These are phyloP conservation scores for Exophiala bonariae DNA, from an alignment of 2,329 filamentous ascomycete genomes.

Conservation along the genomic window DNA sequence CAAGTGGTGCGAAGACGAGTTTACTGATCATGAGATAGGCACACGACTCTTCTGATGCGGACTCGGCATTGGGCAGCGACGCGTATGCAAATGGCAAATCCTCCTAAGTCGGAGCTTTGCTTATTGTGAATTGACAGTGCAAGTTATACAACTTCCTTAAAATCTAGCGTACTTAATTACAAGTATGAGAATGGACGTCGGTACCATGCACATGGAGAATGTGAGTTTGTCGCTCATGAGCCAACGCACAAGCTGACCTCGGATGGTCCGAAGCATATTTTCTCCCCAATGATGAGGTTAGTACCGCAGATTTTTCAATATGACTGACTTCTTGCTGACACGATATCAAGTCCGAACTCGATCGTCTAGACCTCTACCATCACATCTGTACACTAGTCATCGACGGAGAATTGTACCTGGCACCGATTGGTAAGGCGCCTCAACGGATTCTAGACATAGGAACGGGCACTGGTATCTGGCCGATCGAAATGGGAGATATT, in stretches of 20 bases:
- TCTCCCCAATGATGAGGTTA: conserved; percentile 21
- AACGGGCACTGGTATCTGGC: conserved; percentile 37
- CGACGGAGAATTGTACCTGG: conserved; percentile 29
- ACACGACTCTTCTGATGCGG: not conserved
- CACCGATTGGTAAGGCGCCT: conserved; percentile 20
- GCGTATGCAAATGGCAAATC: no score
- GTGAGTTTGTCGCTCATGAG: no score
- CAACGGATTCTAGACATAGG: conserved; percentile 35
- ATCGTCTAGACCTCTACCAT: conserved; percentile 36
- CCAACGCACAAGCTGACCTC: no score
- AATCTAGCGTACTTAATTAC: conserved; percentile 6
- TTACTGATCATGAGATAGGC: not conserved
- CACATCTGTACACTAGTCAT: conserved; percentile 21
- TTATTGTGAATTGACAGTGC: not conserved
- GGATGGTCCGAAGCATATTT: conserved; percentile 36
- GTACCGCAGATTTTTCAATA: conserved; percentile 1
- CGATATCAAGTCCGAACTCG: conserved; percentile 32
- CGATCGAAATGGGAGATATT: conserved; percentile 39
- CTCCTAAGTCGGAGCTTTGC: no score
- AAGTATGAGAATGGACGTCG: conserved; percentile 40
- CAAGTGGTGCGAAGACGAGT: not conserved
- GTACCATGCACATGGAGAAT: conserved; percentile 37
- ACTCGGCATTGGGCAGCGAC: no score
- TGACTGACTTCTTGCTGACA: not conserved
- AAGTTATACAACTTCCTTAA: conserved; percentile 2